Evolutionary conservation across 345 rosid genomes (phyloP).

Genomic region (Odontarrhena argentea): DNA sequence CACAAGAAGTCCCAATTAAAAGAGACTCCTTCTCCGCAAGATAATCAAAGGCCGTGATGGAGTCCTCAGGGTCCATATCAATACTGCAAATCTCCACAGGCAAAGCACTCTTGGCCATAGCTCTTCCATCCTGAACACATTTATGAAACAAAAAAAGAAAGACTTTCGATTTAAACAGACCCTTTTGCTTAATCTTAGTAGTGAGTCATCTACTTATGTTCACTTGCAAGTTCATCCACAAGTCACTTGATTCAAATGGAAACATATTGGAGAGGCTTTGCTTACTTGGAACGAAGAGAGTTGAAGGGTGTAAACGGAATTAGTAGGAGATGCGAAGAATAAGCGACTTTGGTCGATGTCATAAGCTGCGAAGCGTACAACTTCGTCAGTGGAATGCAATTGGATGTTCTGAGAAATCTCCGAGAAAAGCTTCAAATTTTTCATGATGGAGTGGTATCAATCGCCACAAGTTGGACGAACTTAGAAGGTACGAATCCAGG

Average conservation of each 20-base stretch:
- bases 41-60: conserved; percentile 76
- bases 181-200: not conserved
- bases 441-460: conserved; percentile 48
- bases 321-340: conserved; percentile 75
- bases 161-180: not conserved
- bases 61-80: conserved; percentile 70
- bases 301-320: conserved; percentile 57
- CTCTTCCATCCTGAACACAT: conserved; percentile 57
- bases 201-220: not conserved
- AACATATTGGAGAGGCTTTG: conserved; percentile 6
- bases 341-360: conserved; percentile 84
- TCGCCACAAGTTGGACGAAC: not conserved
- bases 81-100: conserved; percentile 51
- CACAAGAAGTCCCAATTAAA: conserved; percentile 70
- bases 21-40: conserved; percentile 93
- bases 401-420: conserved; percentile 60
- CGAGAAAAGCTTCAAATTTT: conserved; percentile 69
- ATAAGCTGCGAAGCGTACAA: conserved; percentile 58
- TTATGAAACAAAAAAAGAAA: too few species aligned
- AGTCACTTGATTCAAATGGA: conserved; percentile 2
- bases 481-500: conserved; percentile 24
- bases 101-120: conserved; percentile 40
- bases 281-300: conserved; percentile 71
- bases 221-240: conserved; percentile 18
- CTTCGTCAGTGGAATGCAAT: conserved; percentile 59